These are phyloP conservation scores for Talaromyces islandicus DNA, from an alignment of 2,329 filamentous ascomycete genomes.

Conservation along the genomic window DNA sequence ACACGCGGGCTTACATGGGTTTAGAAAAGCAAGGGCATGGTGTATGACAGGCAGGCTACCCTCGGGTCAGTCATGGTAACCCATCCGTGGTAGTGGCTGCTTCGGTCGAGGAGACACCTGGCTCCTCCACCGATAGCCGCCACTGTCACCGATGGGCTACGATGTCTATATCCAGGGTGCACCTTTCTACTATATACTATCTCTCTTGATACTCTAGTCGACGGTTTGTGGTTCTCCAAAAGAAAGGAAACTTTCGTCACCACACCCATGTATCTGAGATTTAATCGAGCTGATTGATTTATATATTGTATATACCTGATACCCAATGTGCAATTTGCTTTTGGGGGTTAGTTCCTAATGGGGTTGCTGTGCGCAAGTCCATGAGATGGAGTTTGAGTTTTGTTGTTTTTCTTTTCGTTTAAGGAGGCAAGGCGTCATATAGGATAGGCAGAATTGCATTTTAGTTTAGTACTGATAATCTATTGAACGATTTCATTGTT, in stretches of 20 bases:
- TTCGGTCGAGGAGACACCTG: background rate
- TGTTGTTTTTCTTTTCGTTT: background rate
- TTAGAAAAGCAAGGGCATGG: background rate
- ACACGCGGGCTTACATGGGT: background rate
- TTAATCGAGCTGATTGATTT: background rate
- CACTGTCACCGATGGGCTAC: conserved; percentile 1
- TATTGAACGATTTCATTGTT: background rate
- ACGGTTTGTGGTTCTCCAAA: background rate
- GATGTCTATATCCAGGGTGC: background rate
- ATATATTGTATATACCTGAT: background rate
- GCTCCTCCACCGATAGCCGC: background rate
- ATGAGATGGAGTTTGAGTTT: background rate
- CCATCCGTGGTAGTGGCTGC: conserved; percentile 4
- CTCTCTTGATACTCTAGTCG: background rate
- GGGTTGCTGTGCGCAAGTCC: background rate
- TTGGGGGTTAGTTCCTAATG: background rate
- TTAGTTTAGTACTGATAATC: background rate
- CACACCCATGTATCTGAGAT: background rate
- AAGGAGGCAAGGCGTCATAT: background rate
- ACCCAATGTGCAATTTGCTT: background rate
- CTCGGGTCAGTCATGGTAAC: background rate
- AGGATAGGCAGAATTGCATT: background rate
- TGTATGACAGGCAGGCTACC: background rate
- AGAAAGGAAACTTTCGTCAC: background rate
- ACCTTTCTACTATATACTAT: background rate